A percentile compares a stretch with the other conserved stretches of the same genome.
These are phyloP conservation scores for Malus fusca DNA, from an alignment of 306 rosid genomes.

Conservation along the genomic window DNA sequence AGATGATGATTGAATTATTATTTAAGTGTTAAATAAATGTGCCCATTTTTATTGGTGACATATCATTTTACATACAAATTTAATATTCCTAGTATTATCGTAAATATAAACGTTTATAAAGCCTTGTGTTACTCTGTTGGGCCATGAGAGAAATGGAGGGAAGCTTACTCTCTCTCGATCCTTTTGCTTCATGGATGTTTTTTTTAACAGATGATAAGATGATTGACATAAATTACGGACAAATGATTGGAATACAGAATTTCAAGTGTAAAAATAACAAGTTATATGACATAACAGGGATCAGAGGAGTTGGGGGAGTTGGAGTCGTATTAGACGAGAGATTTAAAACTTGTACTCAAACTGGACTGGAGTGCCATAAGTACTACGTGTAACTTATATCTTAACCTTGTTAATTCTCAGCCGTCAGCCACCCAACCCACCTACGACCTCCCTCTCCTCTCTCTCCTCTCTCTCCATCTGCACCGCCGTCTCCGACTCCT, in stretches of 20 bases:
- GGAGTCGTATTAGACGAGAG: too few relatives aligned
- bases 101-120: not conserved
- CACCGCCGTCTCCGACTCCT: not conserved
- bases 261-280: too few relatives aligned
- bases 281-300: too few relatives aligned
- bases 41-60: rapidly evolving
- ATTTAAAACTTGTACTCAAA: too few relatives aligned
- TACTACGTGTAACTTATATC: not conserved
- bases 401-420: not conserved
- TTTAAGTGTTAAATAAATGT: too few relatives aligned
- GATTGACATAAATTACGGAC: too few relatives aligned
- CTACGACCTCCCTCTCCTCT: not conserved
- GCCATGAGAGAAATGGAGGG: not conserved
- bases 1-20: too few relatives aligned
- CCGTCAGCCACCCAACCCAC: not conserved
- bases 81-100: too few relatives aligned
- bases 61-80: too few relatives aligned
- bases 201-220: too few relatives aligned
- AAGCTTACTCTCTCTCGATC: not conserved
- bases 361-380: not conserved
- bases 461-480: not conserved
- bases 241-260: too few relatives aligned
- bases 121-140: not conserved
- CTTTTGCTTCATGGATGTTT: not conserved
- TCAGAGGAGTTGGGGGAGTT: too few relatives aligned